Conservation (phyloP, 305 asterid genomes). For the Ajuga reptans region DNA sequence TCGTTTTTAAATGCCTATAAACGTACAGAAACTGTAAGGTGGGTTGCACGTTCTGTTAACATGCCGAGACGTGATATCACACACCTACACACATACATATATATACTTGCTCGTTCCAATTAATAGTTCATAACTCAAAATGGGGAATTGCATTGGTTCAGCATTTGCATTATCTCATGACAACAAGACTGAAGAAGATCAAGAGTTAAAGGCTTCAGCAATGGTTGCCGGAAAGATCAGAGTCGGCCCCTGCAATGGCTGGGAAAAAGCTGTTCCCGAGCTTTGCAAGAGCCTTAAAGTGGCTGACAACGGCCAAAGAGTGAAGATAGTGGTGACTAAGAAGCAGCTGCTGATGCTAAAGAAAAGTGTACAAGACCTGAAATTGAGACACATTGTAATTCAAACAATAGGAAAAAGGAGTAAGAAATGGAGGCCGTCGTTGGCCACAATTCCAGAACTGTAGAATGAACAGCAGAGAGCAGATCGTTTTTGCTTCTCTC, state of each 20-base stretch:
- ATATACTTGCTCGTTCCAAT: not conserved
- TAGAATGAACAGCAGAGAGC: conserved; percentile 10
- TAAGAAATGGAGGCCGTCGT: conserved; percentile 35
- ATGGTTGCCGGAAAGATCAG: not conserved
- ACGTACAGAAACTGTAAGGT: conserved; percentile 5
- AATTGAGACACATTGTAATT: conserved; percentile 23
- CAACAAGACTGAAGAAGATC: conserved; percentile 18
- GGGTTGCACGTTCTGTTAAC: conserved; percentile 34
- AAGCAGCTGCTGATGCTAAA: conserved; percentile 42
- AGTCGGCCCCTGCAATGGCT: not conserved
- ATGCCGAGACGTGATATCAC: conserved; percentile 20
- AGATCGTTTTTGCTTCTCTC: too few species aligned
- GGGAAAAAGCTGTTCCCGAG: not conserved
- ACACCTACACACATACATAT: not conserved
- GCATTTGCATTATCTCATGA: conserved; percentile 15
- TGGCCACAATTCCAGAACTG: conserved; percentile 40
- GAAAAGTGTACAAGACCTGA: conserved; percentile 26
- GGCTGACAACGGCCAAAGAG: conserved; percentile 28
- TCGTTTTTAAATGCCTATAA: not conserved
- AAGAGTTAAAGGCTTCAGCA: not conserved
- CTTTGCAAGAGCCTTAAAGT: not conserved
- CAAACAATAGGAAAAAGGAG: conserved; percentile 17
- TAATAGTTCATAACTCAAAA: conserved; percentile 11
- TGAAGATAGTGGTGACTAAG: conserved; percentile 48
- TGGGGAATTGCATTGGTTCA: conserved; percentile 48